These are phyloP conservation scores for Teratosphaeria epicoccoides DNA, from an alignment of 2,329 filamentous ascomycete genomes.

Conservation along the genomic window DNA sequence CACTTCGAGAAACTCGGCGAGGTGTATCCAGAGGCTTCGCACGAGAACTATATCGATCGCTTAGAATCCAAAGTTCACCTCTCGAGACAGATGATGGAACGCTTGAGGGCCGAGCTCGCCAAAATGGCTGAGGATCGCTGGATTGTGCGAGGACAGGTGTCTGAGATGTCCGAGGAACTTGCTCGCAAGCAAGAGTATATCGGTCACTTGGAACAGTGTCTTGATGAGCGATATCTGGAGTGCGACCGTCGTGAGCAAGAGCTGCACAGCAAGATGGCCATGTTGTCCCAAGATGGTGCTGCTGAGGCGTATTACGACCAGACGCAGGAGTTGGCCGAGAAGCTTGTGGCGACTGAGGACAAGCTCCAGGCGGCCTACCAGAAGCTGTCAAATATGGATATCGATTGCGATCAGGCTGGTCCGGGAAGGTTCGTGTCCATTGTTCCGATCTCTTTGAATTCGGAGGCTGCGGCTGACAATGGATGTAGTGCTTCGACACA, in stretches of 20 bases:
- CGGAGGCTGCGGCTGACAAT: neutral
- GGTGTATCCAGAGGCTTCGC: neutral
- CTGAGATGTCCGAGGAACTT: neutral
- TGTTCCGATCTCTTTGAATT: neutral
- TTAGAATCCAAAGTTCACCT: slow-evolving; percentile 2
- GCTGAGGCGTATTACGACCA: neutral
- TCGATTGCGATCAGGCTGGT: neutral
- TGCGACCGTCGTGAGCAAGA: neutral
- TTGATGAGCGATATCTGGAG: neutral
- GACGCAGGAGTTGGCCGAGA: neutral
- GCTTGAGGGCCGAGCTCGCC: neutral
- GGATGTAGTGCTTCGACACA: neutral
- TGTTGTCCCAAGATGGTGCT: neutral
- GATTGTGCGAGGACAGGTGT: neutral
- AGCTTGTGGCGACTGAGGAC: neutral
- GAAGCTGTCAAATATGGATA: neutral
- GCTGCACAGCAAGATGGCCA: neutral
- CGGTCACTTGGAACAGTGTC: neutral
- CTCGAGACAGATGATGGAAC: neutral
- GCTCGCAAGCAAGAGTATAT: neutral
- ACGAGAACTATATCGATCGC: slow-evolving; percentile 1
- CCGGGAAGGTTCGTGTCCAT: neutral
- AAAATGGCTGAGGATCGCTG: neutral
- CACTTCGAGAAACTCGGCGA: neutral
- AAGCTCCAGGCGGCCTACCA: neutral